Conservation (phyloP, 2,329 filamentous ascomycete genomes). For the Fusarium nelsonii region DNA sequence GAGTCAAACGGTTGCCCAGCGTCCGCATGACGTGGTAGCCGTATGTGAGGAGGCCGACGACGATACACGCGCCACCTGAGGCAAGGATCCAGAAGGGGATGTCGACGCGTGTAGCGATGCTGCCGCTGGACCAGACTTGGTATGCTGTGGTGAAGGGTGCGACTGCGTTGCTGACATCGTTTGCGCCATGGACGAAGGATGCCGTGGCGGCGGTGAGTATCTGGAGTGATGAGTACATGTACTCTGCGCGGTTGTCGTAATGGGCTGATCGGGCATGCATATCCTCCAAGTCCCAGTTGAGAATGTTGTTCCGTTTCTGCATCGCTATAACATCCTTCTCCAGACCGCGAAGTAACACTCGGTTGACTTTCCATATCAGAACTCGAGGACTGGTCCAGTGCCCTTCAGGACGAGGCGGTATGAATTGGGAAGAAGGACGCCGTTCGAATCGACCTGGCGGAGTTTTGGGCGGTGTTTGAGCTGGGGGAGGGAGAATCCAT, state of each 20-base stretch:
- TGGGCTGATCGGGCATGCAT: constrained; percentile 69
- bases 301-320: constrained; percentile 61
- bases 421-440: constrained; percentile 39
- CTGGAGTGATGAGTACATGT: constrained; percentile 71
- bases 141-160: constrained; percentile 74
- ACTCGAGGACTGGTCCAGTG: constrained; percentile 58
- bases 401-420: constrained; percentile 53
- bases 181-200: constrained; percentile 76
- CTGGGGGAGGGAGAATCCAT: constrained; percentile 51
- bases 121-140: constrained; percentile 67
- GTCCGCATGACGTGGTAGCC: constrained; percentile 75
- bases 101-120: constrained; percentile 57
- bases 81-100: constrained; percentile 72
- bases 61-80: constrained; percentile 64
- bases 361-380: constrained; percentile 56
- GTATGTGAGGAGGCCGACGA: constrained; percentile 69
- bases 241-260: constrained; percentile 72
- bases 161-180: constrained; percentile 73
- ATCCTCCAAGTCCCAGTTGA: constrained; percentile 62
- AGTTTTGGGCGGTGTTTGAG: constrained; percentile 34
- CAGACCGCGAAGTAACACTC: constrained; percentile 60
- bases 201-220: constrained; percentile 71
- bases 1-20: constrained; percentile 71
- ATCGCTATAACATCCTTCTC: constrained; percentile 62
- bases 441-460: constrained; percentile 23